phyloP scores from a whole-genome alignment of 208 protist species.

The Trypanosoma cruzi region DNA sequence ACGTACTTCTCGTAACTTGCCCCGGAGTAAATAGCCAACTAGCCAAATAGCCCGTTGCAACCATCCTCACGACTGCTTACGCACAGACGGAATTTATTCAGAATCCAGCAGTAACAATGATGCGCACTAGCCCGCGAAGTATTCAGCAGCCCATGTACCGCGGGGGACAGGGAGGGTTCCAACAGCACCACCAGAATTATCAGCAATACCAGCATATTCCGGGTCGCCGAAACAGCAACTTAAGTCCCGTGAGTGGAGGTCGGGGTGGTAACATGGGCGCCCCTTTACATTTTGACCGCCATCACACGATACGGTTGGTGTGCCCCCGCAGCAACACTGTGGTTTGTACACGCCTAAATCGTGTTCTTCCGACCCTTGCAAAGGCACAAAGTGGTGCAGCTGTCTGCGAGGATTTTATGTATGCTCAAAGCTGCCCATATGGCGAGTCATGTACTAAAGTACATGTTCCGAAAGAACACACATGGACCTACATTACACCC shows the following conservation, averaged over 20 bases:
- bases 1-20: too few relatives aligned
- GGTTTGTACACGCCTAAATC: conserved; percentile 16
- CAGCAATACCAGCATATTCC: conserved; percentile 24
- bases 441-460: conserved; percentile 76
- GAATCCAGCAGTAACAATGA: neutral
- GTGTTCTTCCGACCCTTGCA: conserved; percentile 17
- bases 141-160: neutral
- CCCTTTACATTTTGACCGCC: conserved; percentile 10
- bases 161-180: neutral
- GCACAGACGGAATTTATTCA: neutral
- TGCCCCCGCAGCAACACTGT: conserved; percentile 19
- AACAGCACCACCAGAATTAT: conserved; percentile 33
- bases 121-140: conserved; percentile 8
- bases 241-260: conserved; percentile 7
- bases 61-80: neutral
- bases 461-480: conserved; percentile 76
- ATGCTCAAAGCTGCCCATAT: conserved; percentile 49
- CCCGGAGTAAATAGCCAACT: neutral
- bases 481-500: conserved; percentile 61
- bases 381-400: conserved; percentile 27
- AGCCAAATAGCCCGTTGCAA: neutral
- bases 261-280: conserved; percentile 9
- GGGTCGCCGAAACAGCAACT: conserved; percentile 1
- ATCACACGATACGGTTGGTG: conserved; percentile 22
- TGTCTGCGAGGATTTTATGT: conserved; percentile 72